Base-by-base conservation (phyloP, 164 flowering plant species). In the Umbellularia californica region DNA sequence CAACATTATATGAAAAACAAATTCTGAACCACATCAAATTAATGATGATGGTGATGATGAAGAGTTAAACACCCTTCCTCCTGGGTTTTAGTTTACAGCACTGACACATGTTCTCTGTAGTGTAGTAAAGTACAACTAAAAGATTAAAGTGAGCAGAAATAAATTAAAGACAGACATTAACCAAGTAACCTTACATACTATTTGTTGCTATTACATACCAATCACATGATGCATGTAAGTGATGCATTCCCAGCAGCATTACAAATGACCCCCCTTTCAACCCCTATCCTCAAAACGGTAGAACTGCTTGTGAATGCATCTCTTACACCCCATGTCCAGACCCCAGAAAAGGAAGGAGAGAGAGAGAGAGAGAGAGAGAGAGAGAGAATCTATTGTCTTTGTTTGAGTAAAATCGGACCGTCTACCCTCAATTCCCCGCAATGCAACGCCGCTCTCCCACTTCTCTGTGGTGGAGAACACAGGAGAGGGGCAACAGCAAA, bases 371-470 rank as follows among this genome's bases (percentile, higher is more conserved):
- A 65, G 10, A 28, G 20, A 66, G 20, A 66, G 28, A 27, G 23
- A 28, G 15, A 66, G 19, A 30, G 28, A 67, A 67, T 30, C n/a
- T 67, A 27, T 7, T 28, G 41, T 67, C 14, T 67, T 27, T 27
- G 47, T 64, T 22, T 20, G 3, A 19, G 15, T 41, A 52, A 75
- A 84, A 75, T 87, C 94, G 94, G 94, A 90, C 94, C 94, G 89
- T 73, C 67, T 83, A 87, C 92, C 90, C 90, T 88, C 91, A 80
- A 67, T 90, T 88, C 94, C 94, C 94, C 90, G 87, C 88, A 76
- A 81, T 89, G 94, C 94, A 90, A 80, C 81, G 70, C 47, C 80
- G 82, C 86, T 88, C 87, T 87, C 87, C 89, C 83, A 72, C 78
- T 72, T 86, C 88, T 89, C 47, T 30, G 41, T 35, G 82, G 84